Base-by-base conservation (phyloP, 352 stramenopile species). In the Pseudoperonospora humuli region DNA sequence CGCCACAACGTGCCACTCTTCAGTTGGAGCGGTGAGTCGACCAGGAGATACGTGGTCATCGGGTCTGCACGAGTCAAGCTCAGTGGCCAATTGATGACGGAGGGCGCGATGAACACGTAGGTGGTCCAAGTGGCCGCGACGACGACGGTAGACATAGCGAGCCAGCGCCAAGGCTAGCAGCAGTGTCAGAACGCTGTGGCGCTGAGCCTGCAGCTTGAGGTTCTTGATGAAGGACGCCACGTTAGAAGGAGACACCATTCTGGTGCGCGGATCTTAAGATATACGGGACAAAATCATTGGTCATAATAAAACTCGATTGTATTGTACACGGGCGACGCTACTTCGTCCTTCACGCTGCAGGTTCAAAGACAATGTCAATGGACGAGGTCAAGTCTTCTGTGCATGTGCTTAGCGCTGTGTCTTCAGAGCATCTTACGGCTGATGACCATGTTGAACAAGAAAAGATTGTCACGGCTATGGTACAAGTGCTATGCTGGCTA, bases 1-100 rank as follows among this genome's bases (percentile, higher is more conserved):
- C 2, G 41, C 35, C 20, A 82, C 51, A 19, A 78, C 50, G 36
- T 70, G 41, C 73, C 73, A 85, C 42, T 84, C 67, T 26, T 82
- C 69, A 0, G 51, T 39, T 2, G 64, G 67, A 5, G 40, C 13
- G 10, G 21, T 17, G 8, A 55, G 27, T 37, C 29, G 34, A 23
- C 23, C 55, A 28, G 45, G 5, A 6, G 51, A 33, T 7, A 48
- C 18, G 7, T 36, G 38, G 19, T 57, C 43, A 14, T 58, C 39
- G 7, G 20, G 8, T 6, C 24, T 15, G 1, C 10, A 40, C 3
- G 40, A 25, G 9, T 44, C 41, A 23, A 51, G 50, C 15, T 56
- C 53, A 17, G 48, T 19, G 2, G 45, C 40, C 23, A 80, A 40
- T 36, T 64, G 55, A 18, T 37, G 33, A 48, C 47, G 57, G 18